Evolutionary conservation across 140 eudicot species (phyloP), one percentile per base, ranked within the genome.

Genomic region (Anethum foeniculum): DNA sequence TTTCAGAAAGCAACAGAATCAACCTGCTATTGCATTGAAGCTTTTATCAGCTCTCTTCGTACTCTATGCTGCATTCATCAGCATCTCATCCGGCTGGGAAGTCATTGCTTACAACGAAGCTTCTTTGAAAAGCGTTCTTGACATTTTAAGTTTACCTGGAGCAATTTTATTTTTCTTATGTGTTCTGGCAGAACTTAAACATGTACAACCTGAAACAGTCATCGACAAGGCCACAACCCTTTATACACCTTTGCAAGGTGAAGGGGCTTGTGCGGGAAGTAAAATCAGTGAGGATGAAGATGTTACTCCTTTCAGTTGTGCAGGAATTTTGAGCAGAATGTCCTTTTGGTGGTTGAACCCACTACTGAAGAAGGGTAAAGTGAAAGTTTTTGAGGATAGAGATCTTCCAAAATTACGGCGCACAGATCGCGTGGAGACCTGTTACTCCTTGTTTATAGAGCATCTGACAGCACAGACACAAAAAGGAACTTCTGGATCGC

Each of bases 281-380:
- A 81, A 80, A 78, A 82, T 76, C 47, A 10, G 54, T 39, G 4
- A 7, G 60, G 80, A 76, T 8, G 85, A 85, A 49, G 67, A 82
- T 65, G 80, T 82, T n/a, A 92, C 91, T 60, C 90, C 90, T 2
- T 84, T 85, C 80, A 85, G 86, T n/a, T 52, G 52, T 43, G 91
- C 97, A 0, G 88, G 94, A 65, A 15, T 83, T 64, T 21, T 88
- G 36, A 90, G 93, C 44, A 87, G 23, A 60, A 44, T 88, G 81
- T 78, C 93, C 60, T 92, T 92, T 83, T 88, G 88, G 89, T 92
- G 97, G 94, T 82, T 92, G 19, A 92, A 90, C 84, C 83, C 89
- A 64, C 34, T 92, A 28, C 77, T 92, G 46, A 76, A 71, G 72
- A 88, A 68, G 69, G 97, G 94, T 10, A 90, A 88, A 71, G 71